These are phyloP conservation scores for Suaeda aralocaspica DNA, from an alignment of 148 eudicot species.

Conservation along the genomic window DNA sequence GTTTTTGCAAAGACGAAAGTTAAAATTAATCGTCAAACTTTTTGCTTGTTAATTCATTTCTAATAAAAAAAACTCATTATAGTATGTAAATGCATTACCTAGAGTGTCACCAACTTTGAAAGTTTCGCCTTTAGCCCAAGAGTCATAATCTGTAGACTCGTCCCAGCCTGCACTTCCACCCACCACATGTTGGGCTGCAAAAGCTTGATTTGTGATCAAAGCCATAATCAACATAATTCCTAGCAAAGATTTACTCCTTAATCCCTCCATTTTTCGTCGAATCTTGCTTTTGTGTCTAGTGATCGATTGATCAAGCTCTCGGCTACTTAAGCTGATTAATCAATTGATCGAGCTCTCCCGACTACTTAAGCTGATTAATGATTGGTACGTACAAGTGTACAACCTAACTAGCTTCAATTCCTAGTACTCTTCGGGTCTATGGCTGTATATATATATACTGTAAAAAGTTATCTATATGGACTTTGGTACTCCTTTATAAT, in stretches of 20 bases:
- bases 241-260: not conserved
- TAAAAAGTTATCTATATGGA: too few relatives aligned
- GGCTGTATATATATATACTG: not conserved
- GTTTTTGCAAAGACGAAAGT: too few relatives aligned
- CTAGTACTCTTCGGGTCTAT: too few relatives aligned
- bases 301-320: not conserved
- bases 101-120: slow-evolving; percentile 68
- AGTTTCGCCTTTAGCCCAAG: slow-evolving; percentile 58
- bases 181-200: slow-evolving; percentile 41
- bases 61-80: too few relatives aligned
- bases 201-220: not conserved
- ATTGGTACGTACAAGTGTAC: too few relatives aligned
- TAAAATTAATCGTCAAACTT: too few relatives aligned
- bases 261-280: not conserved
- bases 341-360: too few relatives aligned
- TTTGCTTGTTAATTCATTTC: too few relatives aligned
- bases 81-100: slow-evolving; percentile 38
- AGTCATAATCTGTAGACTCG: slow-evolving; percentile 49
- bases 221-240: not conserved
- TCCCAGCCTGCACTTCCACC: slow-evolving; percentile 83
- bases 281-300: not conserved
- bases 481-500: too few relatives aligned
- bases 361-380: too few relatives aligned
- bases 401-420: too few relatives aligned
- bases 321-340: too few relatives aligned